Percentiles rank a stretch among this genome's conserved stretches.
Conservation (phyloP, 495 filamentous ascomycete genomes). For the Lentithecium fluviatile region DNA sequence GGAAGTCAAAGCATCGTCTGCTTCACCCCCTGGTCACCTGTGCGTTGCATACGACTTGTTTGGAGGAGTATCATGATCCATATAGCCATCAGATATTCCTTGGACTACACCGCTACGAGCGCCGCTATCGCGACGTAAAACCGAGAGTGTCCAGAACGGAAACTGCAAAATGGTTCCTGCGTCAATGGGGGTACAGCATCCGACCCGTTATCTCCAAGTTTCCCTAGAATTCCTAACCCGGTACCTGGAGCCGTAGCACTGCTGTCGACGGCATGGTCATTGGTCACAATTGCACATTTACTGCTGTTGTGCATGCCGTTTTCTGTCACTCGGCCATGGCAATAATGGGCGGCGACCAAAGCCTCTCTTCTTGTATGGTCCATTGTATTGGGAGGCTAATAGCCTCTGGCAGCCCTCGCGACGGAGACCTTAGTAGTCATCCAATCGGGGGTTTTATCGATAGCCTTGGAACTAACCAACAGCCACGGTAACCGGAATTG, state of each 20-base stretch:
- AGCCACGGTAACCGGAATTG: conserved; percentile 22
- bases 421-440: background rate
- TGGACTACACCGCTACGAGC: background rate
- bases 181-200: conserved; percentile 10
- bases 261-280: conserved; percentile 19
- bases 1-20: background rate
- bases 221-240: conserved; percentile 11
- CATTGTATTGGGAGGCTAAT: conserved; percentile 1
- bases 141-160: background rate
- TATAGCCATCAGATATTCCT: background rate
- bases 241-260: conserved; percentile 12
- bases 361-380: background rate
- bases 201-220: background rate
- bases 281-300: conserved; percentile 19
- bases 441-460: conserved; percentile 30
- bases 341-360: conserved; percentile 19
- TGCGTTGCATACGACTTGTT: background rate
- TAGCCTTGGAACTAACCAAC: conserved; percentile 10
- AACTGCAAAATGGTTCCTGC: background rate
- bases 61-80: background rate
- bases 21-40: too few species aligned
- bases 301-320: conserved; percentile 35
- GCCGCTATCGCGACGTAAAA: background rate
- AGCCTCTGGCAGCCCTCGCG: conserved; percentile 4
- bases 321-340: conserved; percentile 33